Conservation (phyloP, 2,329 filamentous ascomycete species). For the Exophiala bonariae region DNA sequence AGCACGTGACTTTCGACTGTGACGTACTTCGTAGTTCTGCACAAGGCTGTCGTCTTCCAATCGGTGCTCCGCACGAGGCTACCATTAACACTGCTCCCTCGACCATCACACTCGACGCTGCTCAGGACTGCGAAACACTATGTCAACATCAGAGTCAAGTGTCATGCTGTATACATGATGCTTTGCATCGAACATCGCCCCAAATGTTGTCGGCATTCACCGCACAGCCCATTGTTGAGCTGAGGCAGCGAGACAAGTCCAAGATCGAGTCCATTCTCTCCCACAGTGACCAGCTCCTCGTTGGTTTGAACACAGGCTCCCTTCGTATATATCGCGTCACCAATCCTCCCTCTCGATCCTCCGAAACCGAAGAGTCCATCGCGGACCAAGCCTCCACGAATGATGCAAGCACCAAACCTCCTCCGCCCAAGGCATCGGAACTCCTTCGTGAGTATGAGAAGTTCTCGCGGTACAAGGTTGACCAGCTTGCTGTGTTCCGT, state of each 20-base stretch:
- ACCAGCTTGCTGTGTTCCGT: constrained; percentile 93
- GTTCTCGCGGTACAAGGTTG: constrained; percentile 85
- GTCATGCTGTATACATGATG: no score
- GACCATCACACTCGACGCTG: no score
- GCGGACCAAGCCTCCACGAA: constrained; percentile 20
- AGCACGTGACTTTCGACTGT: no score
- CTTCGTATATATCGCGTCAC: constrained; percentile 91
- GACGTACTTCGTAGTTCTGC: no score
- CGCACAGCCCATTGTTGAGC: constrained; percentile 93
- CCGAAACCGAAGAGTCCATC: constrained; percentile 35
- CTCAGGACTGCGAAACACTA: no score
- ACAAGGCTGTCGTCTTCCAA: no score
- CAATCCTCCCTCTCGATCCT: constrained; percentile 49
- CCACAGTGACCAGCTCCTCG: constrained; percentile 87
- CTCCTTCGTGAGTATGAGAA: constrained; percentile 89
- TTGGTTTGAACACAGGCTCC: constrained; percentile 85
- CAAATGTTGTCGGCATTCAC: constrained; percentile 95
- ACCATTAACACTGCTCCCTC: no score
- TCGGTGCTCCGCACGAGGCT: no score
- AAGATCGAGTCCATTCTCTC: constrained; percentile 95
- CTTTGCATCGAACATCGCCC: constrained; percentile 3
- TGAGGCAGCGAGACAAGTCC: constrained; percentile 91
- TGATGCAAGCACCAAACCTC: constrained; percentile 20
- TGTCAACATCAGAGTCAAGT: no score
- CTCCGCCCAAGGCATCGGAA: constrained; percentile 62